phyloP scores from a whole-genome alignment of 768 basidiomycete genomes.

The Cystobasidium ongulense region DNA sequence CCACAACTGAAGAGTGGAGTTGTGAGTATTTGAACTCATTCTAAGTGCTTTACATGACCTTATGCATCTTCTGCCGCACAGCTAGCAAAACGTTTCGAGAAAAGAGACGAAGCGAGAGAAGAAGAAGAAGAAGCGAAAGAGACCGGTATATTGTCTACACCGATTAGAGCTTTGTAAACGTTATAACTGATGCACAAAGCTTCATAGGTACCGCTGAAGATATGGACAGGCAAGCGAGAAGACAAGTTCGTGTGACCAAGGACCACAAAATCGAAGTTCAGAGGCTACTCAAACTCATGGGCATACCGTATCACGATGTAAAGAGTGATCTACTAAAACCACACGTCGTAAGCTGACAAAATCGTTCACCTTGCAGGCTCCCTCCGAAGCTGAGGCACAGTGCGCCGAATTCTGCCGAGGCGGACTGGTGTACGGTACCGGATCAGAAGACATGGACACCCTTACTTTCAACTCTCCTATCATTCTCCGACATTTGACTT shows the following conservation, averaged over 20 bases:
- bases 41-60: neutral
- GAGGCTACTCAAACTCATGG: conserved; percentile 80
- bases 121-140: conserved; percentile 96
- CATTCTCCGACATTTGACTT: conserved; percentile 82
- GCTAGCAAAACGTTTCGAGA: conserved; percentile 94
- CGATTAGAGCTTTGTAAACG: neutral
- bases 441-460: conserved; percentile 99
- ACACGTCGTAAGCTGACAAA: neutral
- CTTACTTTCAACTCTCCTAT: conserved; percentile 89
- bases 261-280: conserved; percentile 96
- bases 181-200: neutral
- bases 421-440: conserved; percentile 93
- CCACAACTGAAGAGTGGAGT: conserved; percentile 95
- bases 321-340: too few species aligned
- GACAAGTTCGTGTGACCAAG: conserved; percentile 86
- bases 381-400: conserved; percentile 97
- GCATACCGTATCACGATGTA: conserved; percentile 88
- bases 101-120: conserved; percentile 83
- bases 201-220: conserved; percentile 71
- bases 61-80: conserved; percentile 43
- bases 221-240: conserved; percentile 75
- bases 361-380: conserved; percentile 57
- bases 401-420: conserved; percentile 96
- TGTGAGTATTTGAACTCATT: conserved; percentile 53
- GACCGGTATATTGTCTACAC: conserved; percentile 51